A percentile compares a stretch with the other conserved stretches of the same genome.
Conservation (phyloP, 768 basidiomycete species). For the Tephrocybe sp. region DNA sequence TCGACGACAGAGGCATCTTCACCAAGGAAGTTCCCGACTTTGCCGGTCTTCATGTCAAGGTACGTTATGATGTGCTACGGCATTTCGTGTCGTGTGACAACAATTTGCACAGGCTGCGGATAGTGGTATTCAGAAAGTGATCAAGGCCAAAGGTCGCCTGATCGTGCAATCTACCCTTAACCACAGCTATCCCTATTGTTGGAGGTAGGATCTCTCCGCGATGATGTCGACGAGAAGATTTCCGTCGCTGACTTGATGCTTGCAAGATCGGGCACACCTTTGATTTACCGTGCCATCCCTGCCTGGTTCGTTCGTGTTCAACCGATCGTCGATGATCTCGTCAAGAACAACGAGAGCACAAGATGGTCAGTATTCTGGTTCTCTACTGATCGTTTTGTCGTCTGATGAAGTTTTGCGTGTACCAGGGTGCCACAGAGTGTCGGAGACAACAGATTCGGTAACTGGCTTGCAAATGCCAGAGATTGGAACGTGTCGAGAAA, state of each 20-base stretch:
- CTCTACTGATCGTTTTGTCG: background rate
- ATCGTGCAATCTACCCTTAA: constrained; percentile 83
- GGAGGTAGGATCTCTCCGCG: constrained; percentile 68
- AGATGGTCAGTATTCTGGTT: constrained; percentile 58
- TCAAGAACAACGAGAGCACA: constrained; percentile 86
- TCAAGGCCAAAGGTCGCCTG: constrained; percentile 85
- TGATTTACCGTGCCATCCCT: constrained; percentile 94
- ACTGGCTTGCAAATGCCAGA: constrained; percentile 96
- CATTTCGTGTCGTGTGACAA: background rate
- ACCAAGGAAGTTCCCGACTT: constrained; percentile 90
- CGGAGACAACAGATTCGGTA: constrained; percentile 91
- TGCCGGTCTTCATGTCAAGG: constrained; percentile 87
- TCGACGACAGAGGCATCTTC: constrained; percentile 87
- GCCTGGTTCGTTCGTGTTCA: constrained; percentile 94
- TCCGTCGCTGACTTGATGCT: background rate
- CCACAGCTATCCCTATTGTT: constrained; percentile 97
- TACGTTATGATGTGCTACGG: constrained; percentile 21
- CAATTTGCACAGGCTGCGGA: constrained; percentile 72
- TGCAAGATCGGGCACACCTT: constrained; percentile 84
- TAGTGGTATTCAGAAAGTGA: constrained; percentile 85
- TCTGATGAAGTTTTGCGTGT: constrained; percentile 1
- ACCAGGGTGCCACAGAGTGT: constrained; percentile 87
- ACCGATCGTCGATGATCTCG: constrained; percentile 80
- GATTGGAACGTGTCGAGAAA: constrained; percentile 99
- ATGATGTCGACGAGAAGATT: background rate